Evolutionary conservation across 1,139 yeast genomes (phyloP).

Genomic region (Tardiomyces digboiensis): DNA sequence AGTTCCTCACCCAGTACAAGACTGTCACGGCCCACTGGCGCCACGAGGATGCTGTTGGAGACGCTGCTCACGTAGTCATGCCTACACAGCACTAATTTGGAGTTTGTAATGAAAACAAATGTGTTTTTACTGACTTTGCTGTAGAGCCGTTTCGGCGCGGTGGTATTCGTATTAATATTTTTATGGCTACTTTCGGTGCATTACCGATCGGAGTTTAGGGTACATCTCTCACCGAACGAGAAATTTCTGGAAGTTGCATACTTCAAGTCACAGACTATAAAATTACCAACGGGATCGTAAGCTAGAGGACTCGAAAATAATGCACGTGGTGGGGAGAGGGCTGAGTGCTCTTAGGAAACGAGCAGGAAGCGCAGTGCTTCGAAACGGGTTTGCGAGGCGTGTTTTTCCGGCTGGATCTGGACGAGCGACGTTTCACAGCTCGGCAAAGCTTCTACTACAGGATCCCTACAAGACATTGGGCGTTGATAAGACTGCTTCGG

Average conservation of each 20-base stretch:
- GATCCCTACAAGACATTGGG: conserved; percentile 89
- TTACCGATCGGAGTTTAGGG: too few species aligned
- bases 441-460: conserved; percentile 20
- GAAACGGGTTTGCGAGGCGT: background rate
- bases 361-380: background rate
- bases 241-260: background rate
- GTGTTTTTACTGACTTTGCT: too few species aligned
- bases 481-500: conserved; percentile 57
- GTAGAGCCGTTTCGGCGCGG: too few species aligned
- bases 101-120: too few species aligned
- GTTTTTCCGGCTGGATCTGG: background rate
- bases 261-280: too few species aligned
- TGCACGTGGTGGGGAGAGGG: background rate
- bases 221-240: too few species aligned
- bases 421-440: conserved; percentile 7
- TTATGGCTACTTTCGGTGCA: too few species aligned
- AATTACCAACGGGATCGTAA: too few species aligned
- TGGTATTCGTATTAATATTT: too few species aligned
- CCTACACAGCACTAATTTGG: conserved; percentile 40
- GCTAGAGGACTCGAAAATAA: too few species aligned
- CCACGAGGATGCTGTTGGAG: conserved; percentile 42
- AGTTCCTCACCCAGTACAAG: conserved; percentile 68
- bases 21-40: conserved; percentile 69
- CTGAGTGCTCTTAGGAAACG: background rate
- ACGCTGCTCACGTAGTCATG: conserved; percentile 53